Conservation (phyloP, 805 yeast genomes). For the Starmerella apis region DNA sequence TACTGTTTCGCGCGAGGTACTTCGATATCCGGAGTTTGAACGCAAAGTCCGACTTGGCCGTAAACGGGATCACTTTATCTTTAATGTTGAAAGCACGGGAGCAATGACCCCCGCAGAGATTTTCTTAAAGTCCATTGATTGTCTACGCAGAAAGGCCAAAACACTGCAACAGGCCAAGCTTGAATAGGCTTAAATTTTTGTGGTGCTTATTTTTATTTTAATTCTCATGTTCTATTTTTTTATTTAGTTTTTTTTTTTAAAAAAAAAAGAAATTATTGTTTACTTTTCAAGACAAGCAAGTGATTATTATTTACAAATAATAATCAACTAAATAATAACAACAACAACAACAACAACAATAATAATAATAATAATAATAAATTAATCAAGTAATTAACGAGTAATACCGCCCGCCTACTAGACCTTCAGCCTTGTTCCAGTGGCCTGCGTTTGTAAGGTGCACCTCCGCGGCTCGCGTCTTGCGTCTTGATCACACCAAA, state of each 20-base stretch:
- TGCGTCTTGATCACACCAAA: slow-evolving; percentile 42
- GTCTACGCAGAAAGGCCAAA: slow-evolving; percentile 59
- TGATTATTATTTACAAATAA: not conserved
- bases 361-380: not conserved
- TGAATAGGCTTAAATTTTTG: slow-evolving; percentile 5
- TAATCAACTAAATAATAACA: not conserved
- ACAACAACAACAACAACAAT: not conserved
- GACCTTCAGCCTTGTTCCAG: not conserved
- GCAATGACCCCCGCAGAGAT: slow-evolving; percentile 97
- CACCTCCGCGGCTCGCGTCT: slow-evolving; percentile 23
- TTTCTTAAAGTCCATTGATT: slow-evolving; percentile 78
- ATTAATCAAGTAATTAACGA: not conserved
- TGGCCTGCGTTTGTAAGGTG: slow-evolving; percentile 18
- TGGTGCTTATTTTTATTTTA: not conserved
- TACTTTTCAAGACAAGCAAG: not conserved
- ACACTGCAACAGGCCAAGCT: slow-evolving; percentile 21
- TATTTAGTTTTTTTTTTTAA: not conserved
- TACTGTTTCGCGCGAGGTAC: slow-evolving; percentile 92
- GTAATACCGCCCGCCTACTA: not conserved
- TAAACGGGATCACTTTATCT: slow-evolving; percentile 82
- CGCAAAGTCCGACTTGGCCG: slow-evolving; percentile 88
- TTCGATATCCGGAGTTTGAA: slow-evolving; percentile 83
- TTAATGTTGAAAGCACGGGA: slow-evolving; percentile 89
- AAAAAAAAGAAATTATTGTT: no score
- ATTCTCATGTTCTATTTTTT: not conserved